Conservation (phyloP, 129 eudicot species). For the Saposhnikovia divaricata region DNA sequence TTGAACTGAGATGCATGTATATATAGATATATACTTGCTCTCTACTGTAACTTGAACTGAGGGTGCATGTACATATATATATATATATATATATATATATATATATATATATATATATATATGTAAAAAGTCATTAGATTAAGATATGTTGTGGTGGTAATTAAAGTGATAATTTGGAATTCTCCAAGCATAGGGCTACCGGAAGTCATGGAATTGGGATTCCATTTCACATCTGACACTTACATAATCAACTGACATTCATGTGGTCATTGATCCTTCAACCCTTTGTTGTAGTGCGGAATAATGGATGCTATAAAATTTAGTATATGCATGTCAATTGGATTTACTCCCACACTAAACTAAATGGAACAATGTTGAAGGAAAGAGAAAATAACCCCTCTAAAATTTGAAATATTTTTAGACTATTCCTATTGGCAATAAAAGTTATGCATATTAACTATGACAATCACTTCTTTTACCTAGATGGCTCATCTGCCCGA, state of each 20-base stretch:
- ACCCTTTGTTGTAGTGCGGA: background rate
- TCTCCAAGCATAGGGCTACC: background rate
- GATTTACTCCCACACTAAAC: background rate
- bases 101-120: no score
- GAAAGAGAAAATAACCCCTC: background rate
- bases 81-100: no score
- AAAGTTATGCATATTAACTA: background rate
- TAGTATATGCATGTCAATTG: background rate
- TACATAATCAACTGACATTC: background rate
- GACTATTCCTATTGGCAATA: background rate
- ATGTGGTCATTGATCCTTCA: background rate
- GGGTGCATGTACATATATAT: no score
- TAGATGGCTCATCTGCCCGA: constrained; percentile 96
- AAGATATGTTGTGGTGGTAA: background rate
- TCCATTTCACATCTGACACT: background rate
- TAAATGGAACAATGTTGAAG: background rate
- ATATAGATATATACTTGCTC: no score
- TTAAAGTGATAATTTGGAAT: background rate
- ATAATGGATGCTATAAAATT: background rate
- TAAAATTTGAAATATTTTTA: background rate
- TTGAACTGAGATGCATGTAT: background rate
- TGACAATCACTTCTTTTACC: constrained; percentile 14
- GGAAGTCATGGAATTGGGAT: background rate
- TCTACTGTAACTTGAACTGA: no score
- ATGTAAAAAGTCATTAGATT: background rate